Evolutionary conservation across 805 yeast genomes (phyloP), one percentile per base, ranked within the genome.

Genomic region (Kluyveromyces dobzhanskii): DNA sequence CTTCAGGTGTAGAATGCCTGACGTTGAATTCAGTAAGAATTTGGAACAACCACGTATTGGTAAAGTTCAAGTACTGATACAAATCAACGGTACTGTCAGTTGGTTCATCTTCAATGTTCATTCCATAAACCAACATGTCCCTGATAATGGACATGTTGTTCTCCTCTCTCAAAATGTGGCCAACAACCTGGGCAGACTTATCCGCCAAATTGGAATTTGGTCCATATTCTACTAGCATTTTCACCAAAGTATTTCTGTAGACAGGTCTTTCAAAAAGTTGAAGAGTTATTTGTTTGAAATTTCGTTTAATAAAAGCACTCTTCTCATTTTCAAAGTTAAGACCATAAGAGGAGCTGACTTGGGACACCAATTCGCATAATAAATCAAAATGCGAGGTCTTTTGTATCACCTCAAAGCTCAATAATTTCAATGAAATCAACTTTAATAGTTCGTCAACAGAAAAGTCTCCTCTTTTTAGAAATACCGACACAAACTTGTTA

Each of bases 31-130:
- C 28, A 7, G 61, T 51, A 28, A 44, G 48, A 1, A 51, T 49
- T 37, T 58, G 60, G 36, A 57, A 57, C 7, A 56, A 41, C 62
- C 62, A 56, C 17, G 56, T 30, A 38, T 57, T 59, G 7, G 57
- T 45, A 38, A 59, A 59, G 38, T 58, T 57, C 32, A 57, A 44
- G 18, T 38, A 40, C 8, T 38, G 30, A 34, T 44, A 54, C 17
- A 45, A 27, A 3, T 44, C 49, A 7, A 40, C 23, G 3, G 39
- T 31, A 3, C 35, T 35, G 6, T 44, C 49, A 9, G 34, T 35
- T 17, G 42, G 37, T n/a, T 27, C n/a, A 19, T 38, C 44, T 23
- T 43, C 48, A 12, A 35, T 37, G 6, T 26, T 13, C 27, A 34
- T 34, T 9, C 37, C 37, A 24, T 44, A 46, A 18, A 35, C 30